Evolutionary conservation across 371 early-diverging fungal genomes (phyloP).

Genomic region (Circinella minor): DNA sequence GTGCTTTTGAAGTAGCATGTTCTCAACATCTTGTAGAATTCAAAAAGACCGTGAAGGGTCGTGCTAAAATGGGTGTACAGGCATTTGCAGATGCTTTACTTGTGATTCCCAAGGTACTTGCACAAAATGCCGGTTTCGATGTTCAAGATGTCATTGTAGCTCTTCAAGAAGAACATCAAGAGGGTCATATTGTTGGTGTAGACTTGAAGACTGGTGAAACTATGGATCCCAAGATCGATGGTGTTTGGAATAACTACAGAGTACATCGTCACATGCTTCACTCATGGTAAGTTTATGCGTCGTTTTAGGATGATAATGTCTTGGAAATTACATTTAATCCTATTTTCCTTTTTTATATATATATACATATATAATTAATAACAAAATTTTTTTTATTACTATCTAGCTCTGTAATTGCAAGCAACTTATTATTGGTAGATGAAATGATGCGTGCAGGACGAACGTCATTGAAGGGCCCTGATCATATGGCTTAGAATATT

Average conservation of each 20-base stretch:
- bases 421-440: slow-evolving; percentile 98
- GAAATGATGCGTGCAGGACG: slow-evolving; percentile 98
- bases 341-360: slow-evolving; percentile 1
- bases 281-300: slow-evolving; percentile 63
- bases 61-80: slow-evolving; percentile 95
- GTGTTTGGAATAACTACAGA: slow-evolving; percentile 98
- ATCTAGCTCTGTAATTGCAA: slow-evolving; percentile 89
- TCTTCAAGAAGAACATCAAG: slow-evolving; percentile 90
- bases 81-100: slow-evolving; percentile 97
- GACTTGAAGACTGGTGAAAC: slow-evolving; percentile 95
- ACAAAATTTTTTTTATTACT: neutral
- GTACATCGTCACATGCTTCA: slow-evolving; percentile 97
- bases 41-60: slow-evolving; percentile 91
- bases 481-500: slow-evolving; percentile 38
- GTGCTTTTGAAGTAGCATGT: slow-evolving; percentile 94
- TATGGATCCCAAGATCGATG: slow-evolving; percentile 93
- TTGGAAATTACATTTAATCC: neutral
- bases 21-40: slow-evolving; percentile 83
- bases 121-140: slow-evolving; percentile 97
- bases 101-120: slow-evolving; percentile 96
- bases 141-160: slow-evolving; percentile 96
- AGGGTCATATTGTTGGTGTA: slow-evolving; percentile 91
- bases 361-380: neutral
- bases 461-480: slow-evolving; percentile 70
- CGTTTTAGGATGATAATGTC: no score